A percentile compares a stretch with the other conserved stretches of the same genome.
phyloP scores from a whole-genome alignment of 2,329 filamentous ascomycete genomes.

The Didymosphaeria variabile region DNA sequence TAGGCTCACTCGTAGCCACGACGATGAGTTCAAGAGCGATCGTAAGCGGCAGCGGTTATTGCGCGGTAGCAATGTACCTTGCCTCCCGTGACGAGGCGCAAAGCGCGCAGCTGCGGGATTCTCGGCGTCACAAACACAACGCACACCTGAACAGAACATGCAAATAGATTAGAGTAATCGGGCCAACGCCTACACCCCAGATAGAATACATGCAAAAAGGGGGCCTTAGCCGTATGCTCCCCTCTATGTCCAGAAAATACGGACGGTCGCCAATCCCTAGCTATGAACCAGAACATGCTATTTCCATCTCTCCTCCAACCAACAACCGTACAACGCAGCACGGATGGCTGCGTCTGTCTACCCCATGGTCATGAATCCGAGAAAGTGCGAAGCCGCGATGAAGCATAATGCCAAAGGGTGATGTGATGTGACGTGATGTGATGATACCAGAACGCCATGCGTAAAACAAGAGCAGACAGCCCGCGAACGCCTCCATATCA shows the following conservation, averaged over 20 bases:
- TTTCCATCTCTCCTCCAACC: not conserved
- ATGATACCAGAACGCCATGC: constrained; percentile 12
- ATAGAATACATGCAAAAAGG: constrained; percentile 12
- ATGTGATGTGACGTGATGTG: constrained; percentile 1
- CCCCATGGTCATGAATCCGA: not conserved
- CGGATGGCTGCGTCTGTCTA: not conserved
- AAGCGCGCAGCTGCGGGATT: too few relatives aligned
- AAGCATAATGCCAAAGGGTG: constrained; percentile 1
- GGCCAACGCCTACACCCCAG: constrained; percentile 1
- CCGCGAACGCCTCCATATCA: constrained; percentile 1
- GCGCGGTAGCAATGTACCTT: too few relatives aligned
- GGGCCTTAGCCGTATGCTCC: not conserved
- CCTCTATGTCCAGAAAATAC: constrained; percentile 12
- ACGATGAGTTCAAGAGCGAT: too few relatives aligned
- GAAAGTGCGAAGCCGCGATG: not conserved
- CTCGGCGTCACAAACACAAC: too few relatives aligned
- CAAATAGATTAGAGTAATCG: constrained; percentile 1
- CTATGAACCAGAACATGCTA: constrained; percentile 15
- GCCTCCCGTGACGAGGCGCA: too few relatives aligned
- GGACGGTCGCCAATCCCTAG: constrained; percentile 5
- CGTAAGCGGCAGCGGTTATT: too few relatives aligned
- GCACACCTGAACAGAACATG: constrained; percentile 1
- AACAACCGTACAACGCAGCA: not conserved
- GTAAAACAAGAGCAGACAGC: constrained; percentile 8
- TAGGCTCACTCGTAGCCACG: too few relatives aligned